Percentiles rank a stretch among this genome's conserved stretches.
These are phyloP conservation scores for Rhodotorula sp. DNA, from an alignment of 1,284 basidiomycete species.

Conservation along the genomic window DNA sequence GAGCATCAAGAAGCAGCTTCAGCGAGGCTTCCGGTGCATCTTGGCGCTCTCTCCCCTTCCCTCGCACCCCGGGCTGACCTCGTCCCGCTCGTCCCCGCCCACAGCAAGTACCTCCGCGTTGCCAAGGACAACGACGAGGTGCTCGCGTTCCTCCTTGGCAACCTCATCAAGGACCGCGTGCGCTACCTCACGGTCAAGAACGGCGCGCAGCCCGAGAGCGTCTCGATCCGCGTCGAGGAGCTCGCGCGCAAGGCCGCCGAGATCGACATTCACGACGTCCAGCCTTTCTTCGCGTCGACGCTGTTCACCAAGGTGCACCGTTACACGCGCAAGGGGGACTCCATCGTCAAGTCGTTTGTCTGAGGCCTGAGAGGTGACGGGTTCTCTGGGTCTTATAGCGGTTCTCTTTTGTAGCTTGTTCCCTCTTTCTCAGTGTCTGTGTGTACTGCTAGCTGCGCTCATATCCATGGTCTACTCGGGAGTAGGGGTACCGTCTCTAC, in stretches of 20 bases:
- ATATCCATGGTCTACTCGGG: not conserved
- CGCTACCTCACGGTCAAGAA: slow-evolving; percentile 75
- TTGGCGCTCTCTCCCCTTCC: too few relatives aligned
- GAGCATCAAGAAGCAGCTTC: slow-evolving; percentile 95
- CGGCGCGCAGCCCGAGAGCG: slow-evolving; percentile 65
- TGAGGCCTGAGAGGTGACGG: not conserved
- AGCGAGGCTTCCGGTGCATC: slow-evolving; percentile 61
- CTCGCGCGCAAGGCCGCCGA: slow-evolving; percentile 64
- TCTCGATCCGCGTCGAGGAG: slow-evolving; percentile 46
- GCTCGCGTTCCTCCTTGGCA: slow-evolving; percentile 88
- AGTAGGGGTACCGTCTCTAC: too few relatives aligned
- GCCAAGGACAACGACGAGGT: slow-evolving; percentile 92
- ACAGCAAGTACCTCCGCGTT: slow-evolving; percentile 95
- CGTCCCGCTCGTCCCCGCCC: slow-evolving; percentile 49
- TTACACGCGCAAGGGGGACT: slow-evolving; percentile 20
- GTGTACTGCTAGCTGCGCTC: not conserved
- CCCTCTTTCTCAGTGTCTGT: not conserved
- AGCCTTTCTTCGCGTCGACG: slow-evolving; percentile 28
- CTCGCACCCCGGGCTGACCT: not conserved
- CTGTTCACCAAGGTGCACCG: slow-evolving; percentile 27
- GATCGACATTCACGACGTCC: slow-evolving; percentile 33
- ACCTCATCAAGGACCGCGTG: slow-evolving; percentile 91
- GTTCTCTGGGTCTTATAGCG: not conserved
- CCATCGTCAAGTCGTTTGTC: slow-evolving; percentile 23
- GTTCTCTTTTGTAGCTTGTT: not conserved